A percentile compares a stretch with the other conserved stretches of the same genome.
Conservation (phyloP, 257 asterid species). For the Plantago elongata region DNA sequence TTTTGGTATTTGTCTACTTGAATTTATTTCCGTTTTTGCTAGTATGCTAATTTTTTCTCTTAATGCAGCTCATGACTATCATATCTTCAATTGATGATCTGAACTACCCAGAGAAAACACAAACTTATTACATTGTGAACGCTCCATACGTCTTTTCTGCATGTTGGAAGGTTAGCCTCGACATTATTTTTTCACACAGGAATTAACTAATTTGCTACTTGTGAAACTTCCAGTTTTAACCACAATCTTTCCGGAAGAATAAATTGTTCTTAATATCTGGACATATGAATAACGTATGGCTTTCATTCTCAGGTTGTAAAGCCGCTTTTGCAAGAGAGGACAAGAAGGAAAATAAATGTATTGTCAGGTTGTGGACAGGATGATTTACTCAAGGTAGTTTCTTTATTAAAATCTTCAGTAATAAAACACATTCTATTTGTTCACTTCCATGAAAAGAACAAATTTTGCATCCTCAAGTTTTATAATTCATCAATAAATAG, state of each 20-base stretch:
- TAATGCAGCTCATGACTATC: conserved; percentile 53
- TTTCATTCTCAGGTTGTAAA: conserved; percentile 9
- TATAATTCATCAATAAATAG: neutral
- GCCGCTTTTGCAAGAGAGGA: conserved; percentile 16
- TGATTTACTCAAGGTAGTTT: conserved; percentile 50
- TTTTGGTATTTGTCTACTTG: neutral
- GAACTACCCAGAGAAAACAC: conserved; percentile 71
- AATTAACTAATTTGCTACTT: neutral
- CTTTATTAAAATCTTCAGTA: conserved; percentile 12
- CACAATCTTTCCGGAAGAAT: neutral
- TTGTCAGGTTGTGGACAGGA: conserved; percentile 13
- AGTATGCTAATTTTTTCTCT: conserved; percentile 11
- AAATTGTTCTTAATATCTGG: neutral
- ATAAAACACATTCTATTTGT: no score
- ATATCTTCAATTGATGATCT: conserved; percentile 70
- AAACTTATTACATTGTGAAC: conserved; percentile 67
- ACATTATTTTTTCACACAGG: neutral
- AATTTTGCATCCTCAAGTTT: neutral
- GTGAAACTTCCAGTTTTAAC: no score
- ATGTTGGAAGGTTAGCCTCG: conserved; percentile 68
- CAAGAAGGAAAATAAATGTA: conserved; percentile 10
- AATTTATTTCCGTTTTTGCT: neutral
- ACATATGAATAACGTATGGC: neutral
- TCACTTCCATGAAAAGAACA: neutral
- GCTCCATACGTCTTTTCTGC: conserved; percentile 67